Evolutionary conservation across 257 asterid species (phyloP).

Genomic region (Solanum peruvianum): DNA sequence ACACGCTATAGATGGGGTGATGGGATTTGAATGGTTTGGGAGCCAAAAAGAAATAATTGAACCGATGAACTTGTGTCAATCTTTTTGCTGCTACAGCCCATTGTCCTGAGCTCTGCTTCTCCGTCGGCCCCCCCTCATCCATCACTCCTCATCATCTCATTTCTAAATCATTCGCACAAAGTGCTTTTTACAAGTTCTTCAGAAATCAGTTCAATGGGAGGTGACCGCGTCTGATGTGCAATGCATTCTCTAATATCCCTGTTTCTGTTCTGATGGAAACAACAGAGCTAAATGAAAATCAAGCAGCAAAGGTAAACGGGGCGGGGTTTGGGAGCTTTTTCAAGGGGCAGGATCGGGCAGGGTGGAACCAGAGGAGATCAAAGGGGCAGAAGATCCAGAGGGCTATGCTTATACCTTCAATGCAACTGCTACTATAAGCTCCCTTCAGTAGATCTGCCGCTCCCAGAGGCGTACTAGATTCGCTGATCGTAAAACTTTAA

Average conservation of each 20-base stretch:
- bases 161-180: not conserved
- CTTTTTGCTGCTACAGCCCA: not conserved
- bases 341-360: not conserved
- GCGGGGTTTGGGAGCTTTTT: not conserved
- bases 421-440: not conserved
- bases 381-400: not conserved
- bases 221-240: not conserved
- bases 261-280: constrained; percentile 3
- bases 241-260: not conserved
- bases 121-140: not conserved
- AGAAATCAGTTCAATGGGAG: not conserved
- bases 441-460: not conserved
- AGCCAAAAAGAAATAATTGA: not conserved
- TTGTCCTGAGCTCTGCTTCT: not conserved
- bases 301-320: constrained; percentile 1
- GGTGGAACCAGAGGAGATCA: not conserved
- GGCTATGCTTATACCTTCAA: not conserved
- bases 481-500: not conserved
- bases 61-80: not conserved
- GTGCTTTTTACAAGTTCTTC: not conserved
- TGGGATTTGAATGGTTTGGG: not conserved
- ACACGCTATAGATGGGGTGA: not conserved
- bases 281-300: not conserved
- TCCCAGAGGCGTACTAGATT: not conserved
- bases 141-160: not conserved